Percentiles rank a stretch among this genome's conserved stretches.
Evolutionary conservation across 352 stramenopile species (phyloP).

Genomic region (Globisporangium abappressorium): DNA sequence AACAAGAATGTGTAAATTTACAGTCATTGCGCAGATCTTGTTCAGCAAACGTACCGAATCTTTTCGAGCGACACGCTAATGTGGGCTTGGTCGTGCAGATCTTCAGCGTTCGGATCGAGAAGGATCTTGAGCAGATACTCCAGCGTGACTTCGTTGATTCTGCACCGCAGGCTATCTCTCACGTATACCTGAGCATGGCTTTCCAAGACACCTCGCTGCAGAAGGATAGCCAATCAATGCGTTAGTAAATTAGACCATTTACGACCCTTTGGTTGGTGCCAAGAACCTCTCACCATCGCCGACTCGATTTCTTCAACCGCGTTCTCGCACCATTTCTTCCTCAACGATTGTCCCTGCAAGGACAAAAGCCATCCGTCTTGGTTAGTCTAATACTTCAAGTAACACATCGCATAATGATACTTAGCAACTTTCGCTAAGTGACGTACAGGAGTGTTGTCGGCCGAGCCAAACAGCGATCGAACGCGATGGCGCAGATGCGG

Average conservation of each 20-base stretch:
- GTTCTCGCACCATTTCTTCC: constrained; percentile 13
- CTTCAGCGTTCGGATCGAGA: background rate
- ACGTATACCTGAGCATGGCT: background rate
- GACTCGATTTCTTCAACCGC: constrained; percentile 13
- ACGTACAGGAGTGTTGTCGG: background rate
- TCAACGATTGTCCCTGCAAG: constrained; percentile 5
- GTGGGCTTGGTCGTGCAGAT: background rate
- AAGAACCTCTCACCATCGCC: constrained; percentile 7
- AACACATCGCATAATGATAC: background rate
- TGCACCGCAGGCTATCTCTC: background rate
- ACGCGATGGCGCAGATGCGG: constrained; percentile 17
- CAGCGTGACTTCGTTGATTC: constrained; percentile 7
- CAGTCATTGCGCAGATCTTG: background rate
- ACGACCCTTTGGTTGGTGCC: background rate
- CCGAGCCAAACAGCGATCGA: constrained; percentile 7
- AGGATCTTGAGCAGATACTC: constrained; percentile 12
- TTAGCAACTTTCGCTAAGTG: background rate
- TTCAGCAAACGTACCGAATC: constrained; percentile 8
- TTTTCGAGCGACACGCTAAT: constrained; percentile 1
- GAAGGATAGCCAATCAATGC: background rate
- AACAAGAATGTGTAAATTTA: background rate
- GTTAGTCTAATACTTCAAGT: background rate
- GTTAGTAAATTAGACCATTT: constrained; percentile 1
- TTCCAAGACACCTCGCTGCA: constrained; percentile 3
- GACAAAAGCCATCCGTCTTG: background rate